Percentiles rank a stretch among this genome's conserved stretches.
Conservation (phyloP, 306 rosid genomes). For the Acmispon strigosus region DNA sequence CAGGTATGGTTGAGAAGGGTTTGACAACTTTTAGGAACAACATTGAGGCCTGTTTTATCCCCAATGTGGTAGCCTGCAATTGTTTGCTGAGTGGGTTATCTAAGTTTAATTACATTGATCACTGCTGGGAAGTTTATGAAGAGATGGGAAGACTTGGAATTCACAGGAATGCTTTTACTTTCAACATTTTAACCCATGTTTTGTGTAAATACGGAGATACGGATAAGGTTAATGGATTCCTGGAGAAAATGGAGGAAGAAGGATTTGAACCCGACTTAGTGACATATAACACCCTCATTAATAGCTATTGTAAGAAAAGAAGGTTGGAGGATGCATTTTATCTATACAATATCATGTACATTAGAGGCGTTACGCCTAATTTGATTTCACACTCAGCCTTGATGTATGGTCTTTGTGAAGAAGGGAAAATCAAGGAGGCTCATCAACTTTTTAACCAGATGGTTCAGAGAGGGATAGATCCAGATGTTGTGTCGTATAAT, state of each 20-base stretch:
- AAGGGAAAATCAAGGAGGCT: conserved; percentile 67
- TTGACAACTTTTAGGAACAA: conserved; percentile 51
- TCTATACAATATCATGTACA: conserved; percentile 70
- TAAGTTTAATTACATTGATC: conserved; percentile 37
- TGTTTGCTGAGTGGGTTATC: conserved; percentile 54
- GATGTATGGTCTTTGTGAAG: conserved; percentile 80
- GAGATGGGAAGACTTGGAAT: conserved; percentile 82
- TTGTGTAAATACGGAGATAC: conserved; percentile 61
- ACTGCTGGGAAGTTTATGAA: conserved; percentile 81
- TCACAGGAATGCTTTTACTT: conserved; percentile 67
- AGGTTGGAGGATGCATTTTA: conserved; percentile 73
- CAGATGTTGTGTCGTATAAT: conserved; percentile 58
- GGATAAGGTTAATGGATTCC: conserved; percentile 61
- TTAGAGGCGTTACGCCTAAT: conserved; percentile 72
- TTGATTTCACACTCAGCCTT: conserved; percentile 62
- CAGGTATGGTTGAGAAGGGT: conserved; percentile 57
- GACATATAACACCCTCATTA: conserved; percentile 68
- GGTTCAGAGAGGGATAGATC: conserved; percentile 64
- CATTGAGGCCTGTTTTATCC: conserved; percentile 50
- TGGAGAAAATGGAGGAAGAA: conserved; percentile 90
- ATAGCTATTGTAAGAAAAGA: conserved; percentile 70
- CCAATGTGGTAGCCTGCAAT: conserved; percentile 66
- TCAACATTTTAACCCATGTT: conserved; percentile 69
- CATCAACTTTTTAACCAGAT: conserved; percentile 86
- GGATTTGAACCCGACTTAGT: conserved; percentile 84